Base-by-base conservation (phyloP, 2,329 filamentous ascomycete genomes). In the Beauveria pseudobassiana region DNA sequence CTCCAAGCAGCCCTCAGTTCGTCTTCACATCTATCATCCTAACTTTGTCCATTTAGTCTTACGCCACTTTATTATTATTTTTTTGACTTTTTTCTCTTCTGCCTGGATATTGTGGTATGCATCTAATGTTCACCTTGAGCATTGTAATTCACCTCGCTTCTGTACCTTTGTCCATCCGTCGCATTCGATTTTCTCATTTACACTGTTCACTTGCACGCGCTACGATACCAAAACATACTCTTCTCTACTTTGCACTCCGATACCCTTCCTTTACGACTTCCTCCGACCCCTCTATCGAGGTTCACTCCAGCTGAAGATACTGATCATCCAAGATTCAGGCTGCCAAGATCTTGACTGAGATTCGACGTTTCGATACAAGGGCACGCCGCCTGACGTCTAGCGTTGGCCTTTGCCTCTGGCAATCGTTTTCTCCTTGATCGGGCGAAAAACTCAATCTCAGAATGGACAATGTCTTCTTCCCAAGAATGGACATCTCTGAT, bases 1-100 rank as follows among this genome's bases (percentile, higher is more conserved):
- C 54, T 28, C 43, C 30, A 57, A 57, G 30, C 30, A 34, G 30
- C 43, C 54, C 20, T 58, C 55, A 58, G 45, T 58, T 58, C 30
- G 20, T 49, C 46, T 24, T 58, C 55, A 58, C 55, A 42, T 58
- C 48, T 46, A 14, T 8, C 18, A 28, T 34, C 30, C 30, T 12
- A 24, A 24, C 26, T 56, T 18, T 46, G n/a, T n/a, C 43, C 43
- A 3, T 57, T 24, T 42, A 38, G 26, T 30, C 24, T 24, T 42
- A 8, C 55, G 55, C 55, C 55, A 58, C 55, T 16, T 42, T 50
- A 14, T 24, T 58, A 34, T 34, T 34, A 14, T 12, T 34, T 34
- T 34, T 26, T 28, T 50, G 16, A 5, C 42, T 48, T 48, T 49
- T n/a, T 3, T 20, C 28, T n/a, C 46, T 58, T 24, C 22, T 26